Conservation (phyloP, 768 basidiomycete genomes). For the Tylopilus vinaceipallidus region DNA sequence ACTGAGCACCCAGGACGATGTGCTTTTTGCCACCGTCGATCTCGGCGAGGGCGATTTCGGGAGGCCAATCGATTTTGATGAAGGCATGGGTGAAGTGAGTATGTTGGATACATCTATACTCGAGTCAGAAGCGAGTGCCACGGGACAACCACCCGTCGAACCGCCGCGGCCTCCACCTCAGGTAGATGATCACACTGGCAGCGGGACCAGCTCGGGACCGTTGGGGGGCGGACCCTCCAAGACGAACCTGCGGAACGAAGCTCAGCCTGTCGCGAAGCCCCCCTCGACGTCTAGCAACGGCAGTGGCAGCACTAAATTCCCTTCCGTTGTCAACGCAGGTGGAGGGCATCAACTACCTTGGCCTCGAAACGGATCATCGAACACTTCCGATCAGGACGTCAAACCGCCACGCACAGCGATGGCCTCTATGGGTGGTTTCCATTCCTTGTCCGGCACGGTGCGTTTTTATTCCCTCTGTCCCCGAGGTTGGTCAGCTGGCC, state of each 20-base stretch:
- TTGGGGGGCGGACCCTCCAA: not conserved
- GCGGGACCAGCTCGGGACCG: not conserved
- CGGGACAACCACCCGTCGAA: not conserved
- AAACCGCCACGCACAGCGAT: not conserved
- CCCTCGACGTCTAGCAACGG: not conserved
- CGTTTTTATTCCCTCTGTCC: conserved; percentile 7
- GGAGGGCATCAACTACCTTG: not conserved
- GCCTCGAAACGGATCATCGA: not conserved
- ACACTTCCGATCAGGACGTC: not conserved
- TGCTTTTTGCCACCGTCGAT: conserved; percentile 57
- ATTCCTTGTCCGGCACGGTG: conserved; percentile 48
- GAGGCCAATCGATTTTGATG: conserved; percentile 40
- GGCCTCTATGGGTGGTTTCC: conserved; percentile 47
- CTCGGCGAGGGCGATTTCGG: conserved; percentile 44
- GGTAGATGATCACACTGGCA: conserved; percentile 3
- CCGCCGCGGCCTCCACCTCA: conserved; percentile 3
- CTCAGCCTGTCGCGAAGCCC: not conserved
- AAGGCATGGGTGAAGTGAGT: conserved; percentile 27
- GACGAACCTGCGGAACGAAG: not conserved
- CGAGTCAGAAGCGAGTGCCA: not conserved
- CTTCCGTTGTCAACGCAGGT: not conserved
- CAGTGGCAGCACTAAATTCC: not conserved
- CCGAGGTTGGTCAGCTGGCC: not conserved
- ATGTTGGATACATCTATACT: conserved; percentile 6
- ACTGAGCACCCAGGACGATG: conserved; percentile 66